Percentiles rank a stretch among this genome's conserved stretches.
These are phyloP conservation scores for Oidium heveae DNA, from an alignment of 2,329 filamentous ascomycete genomes.

Conservation along the genomic window DNA sequence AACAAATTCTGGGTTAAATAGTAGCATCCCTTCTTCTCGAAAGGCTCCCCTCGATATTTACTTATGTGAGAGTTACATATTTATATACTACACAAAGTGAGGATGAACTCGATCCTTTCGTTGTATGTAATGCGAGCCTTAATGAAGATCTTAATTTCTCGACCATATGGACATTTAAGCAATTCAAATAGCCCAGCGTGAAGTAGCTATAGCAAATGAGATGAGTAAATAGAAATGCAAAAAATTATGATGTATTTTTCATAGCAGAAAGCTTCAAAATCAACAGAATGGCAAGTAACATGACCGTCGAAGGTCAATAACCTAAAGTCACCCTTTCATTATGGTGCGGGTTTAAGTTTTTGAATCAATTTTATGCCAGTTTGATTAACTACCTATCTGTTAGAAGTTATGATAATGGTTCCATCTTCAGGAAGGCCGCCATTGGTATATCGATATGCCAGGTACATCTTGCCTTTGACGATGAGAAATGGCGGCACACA, in stretches of 20 bases:
- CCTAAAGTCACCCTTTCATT: not conserved
- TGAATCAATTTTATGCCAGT: not conserved
- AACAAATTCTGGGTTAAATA: too few relatives aligned
- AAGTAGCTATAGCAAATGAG: not conserved
- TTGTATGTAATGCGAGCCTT: slow-evolving; percentile 10
- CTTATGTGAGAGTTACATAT: too few relatives aligned
- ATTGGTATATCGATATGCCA: not conserved
- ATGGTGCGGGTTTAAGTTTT: not conserved
- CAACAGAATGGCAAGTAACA: not conserved
- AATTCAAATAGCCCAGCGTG: not conserved
- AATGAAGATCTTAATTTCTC: not conserved
- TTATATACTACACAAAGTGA: not conserved
- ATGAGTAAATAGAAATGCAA: not conserved
- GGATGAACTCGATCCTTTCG: slow-evolving; percentile 13
- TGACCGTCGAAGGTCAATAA: not conserved
- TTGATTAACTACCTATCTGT: not conserved
- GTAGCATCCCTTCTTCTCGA: too few relatives aligned
- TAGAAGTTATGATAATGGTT: not conserved
- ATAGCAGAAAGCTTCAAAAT: not conserved
- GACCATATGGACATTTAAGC: not conserved
- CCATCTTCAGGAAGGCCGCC: not conserved
- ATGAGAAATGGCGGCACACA: too few relatives aligned
- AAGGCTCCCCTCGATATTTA: too few relatives aligned
- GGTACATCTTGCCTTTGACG: too few relatives aligned
- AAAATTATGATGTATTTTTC: not conserved